phyloP scores from a whole-genome alignment of 106 monocot genomes.

The Platanthera guangdongensis region DNA sequence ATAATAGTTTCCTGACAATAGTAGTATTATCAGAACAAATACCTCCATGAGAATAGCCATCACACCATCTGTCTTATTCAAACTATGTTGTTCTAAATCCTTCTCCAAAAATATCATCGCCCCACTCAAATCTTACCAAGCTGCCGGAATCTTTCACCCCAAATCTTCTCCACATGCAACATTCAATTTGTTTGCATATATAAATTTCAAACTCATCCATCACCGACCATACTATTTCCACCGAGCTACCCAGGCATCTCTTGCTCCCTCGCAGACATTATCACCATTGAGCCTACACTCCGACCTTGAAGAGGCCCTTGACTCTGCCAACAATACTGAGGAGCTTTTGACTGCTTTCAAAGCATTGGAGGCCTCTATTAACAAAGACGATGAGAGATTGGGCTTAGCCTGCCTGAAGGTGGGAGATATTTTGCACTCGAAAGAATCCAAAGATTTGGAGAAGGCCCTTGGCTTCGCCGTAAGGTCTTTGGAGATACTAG shows the following conservation, averaged over 20 bases:
- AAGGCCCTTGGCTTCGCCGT: conserved; percentile 46
- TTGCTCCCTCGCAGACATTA: background rate
- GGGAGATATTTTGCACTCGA: conserved; percentile 40
- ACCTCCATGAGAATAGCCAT: background rate
- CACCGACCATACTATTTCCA: background rate
- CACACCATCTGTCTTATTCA: background rate
- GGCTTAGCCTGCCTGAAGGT: conserved; percentile 44
- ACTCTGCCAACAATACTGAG: conserved; percentile 20
- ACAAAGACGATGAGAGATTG: conserved; percentile 16
- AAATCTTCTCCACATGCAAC: conserved; percentile 4
- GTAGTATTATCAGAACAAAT: background rate
- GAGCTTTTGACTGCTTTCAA: conserved; percentile 37
- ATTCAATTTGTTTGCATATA: background rate
- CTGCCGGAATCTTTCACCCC: background rate
- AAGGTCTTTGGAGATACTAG: conserved; percentile 44
- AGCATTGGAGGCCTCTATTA: conserved; percentile 28
- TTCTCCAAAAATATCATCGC: background rate
- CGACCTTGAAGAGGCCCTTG: conserved; percentile 13
- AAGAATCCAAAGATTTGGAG: conserved; percentile 21
- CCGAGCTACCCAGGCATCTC: background rate
- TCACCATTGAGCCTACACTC: background rate
- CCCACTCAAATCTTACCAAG: background rate
- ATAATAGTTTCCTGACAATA: background rate
- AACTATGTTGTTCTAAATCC: background rate
- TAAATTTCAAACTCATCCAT: background rate